These are phyloP conservation scores for Diaporthe capsici DNA, from an alignment of 2,329 filamentous ascomycete genomes.

Conservation along the genomic window DNA sequence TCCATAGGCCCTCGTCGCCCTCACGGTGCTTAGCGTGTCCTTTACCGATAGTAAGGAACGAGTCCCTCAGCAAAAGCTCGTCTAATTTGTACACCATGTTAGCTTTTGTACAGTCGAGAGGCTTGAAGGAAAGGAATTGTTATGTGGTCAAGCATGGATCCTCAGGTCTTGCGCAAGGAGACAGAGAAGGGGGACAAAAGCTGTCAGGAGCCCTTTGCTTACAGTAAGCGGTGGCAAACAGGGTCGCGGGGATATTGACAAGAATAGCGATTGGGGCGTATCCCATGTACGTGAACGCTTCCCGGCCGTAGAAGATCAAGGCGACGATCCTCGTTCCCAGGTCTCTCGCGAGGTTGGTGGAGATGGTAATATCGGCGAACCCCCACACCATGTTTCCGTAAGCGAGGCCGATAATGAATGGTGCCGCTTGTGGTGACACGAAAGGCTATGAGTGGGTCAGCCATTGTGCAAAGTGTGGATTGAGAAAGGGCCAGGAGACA, in stretches of 20 bases:
- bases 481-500: neutral
- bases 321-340: conserved; percentile 71
- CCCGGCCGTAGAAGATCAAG: conserved; percentile 68
- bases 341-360: conserved; percentile 71
- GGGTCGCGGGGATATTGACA: conserved; percentile 69
- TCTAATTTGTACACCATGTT: neutral
- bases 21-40: conserved; percentile 65
- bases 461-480: neutral
- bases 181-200: neutral
- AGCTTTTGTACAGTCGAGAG: neutral
- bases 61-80: conserved; percentile 66
- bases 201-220: neutral
- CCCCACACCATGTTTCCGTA: conserved; percentile 70
- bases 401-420: conserved; percentile 69
- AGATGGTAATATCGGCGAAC: conserved; percentile 68
- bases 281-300: conserved; percentile 56
- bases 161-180: neutral
- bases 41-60: conserved; percentile 63
- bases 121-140: no score
- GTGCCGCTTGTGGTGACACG: conserved; percentile 60
- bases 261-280: conserved; percentile 69
- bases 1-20: conserved; percentile 63
- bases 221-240: conserved; percentile 68
- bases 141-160: no score
- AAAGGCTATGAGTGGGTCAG: conserved; percentile 56